Base-by-base conservation (phyloP, 129 eudicot species). In the Gnaphalium uliginosum region DNA sequence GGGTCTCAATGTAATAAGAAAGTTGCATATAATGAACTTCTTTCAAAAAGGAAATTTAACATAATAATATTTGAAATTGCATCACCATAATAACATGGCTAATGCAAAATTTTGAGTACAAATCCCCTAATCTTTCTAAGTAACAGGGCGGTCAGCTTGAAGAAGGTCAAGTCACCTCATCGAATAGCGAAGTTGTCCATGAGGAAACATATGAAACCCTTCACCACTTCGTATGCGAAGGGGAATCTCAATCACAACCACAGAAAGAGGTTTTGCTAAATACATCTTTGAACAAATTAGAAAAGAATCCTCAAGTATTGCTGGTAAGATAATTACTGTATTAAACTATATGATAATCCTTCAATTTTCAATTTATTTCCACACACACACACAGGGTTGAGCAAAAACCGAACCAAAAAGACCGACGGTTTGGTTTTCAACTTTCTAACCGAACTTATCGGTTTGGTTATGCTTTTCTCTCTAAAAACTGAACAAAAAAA, bases 191-290 rank as follows among this genome's bases (percentile, higher is more conserved):
- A 78, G 62, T 65, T 27, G 67, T 79, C 68, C 75, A 56, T 22
- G 68, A 66, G 57, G 83, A 81, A 75, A 30, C 76, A 41, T 66
- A 63, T 54, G 87, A 83, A 51, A 68, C 67, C 79, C 81, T 64
- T 69, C 63, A 74, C 19, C 73, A 73, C 62, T 29, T 29, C 19
- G 69, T 43, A 63, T 69, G 68, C 19, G 81, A 76, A 62, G 83
- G 79, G 64, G 76, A 59, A 59, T 68, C 33, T 27, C 0, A 23
- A 43, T 65, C 79, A 77, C 85, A 74, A 61, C 71, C 14, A 22
- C 82, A 56, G 25, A 64, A 80, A 54, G 89, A 71, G 58, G 29
- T 80, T 33, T 83, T 77, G 79, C 73, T 72, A 65, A 76, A 75
- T 63, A 76, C 59, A 66, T 51, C 82, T 58, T 53, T 19, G 51